phyloP scores from a whole-genome alignment of 176 grass and related monocot genomes.

The Otatea glauca region DNA sequence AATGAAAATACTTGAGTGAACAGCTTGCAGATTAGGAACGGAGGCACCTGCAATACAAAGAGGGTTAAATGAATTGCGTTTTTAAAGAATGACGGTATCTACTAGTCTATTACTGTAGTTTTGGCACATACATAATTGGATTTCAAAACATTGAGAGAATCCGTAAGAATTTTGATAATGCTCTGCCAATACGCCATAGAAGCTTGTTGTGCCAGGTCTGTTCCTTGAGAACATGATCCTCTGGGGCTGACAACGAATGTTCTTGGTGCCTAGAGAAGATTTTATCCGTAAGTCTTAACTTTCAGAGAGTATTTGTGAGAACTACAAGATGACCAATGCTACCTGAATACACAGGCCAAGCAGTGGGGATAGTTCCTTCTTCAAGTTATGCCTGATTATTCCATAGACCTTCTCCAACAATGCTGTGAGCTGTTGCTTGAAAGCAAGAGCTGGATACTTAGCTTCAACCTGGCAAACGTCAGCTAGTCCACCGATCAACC shows the following conservation, averaged over 20 bases:
- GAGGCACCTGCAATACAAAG: conserved; percentile 45
- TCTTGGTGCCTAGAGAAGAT: conserved; percentile 50
- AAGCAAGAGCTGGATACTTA: conserved; percentile 71
- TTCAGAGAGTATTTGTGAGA: neutral
- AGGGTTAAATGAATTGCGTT: neutral
- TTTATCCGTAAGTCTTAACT: neutral
- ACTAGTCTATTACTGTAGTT: neutral
- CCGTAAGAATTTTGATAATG: conserved; percentile 65
- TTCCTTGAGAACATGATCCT: conserved; percentile 55
- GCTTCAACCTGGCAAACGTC: conserved; percentile 69
- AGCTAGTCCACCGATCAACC: conserved; percentile 43
- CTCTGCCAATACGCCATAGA: conserved; percentile 70
- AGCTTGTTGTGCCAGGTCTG: conserved; percentile 55
- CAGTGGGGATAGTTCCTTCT: conserved; percentile 72
- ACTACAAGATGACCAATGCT: neutral
- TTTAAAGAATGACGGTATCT: neutral
- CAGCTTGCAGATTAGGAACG: conserved; percentile 65
- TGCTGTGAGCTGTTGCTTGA: conserved; percentile 74
- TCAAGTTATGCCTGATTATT: conserved; percentile 67
- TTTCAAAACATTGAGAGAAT: conserved; percentile 55
- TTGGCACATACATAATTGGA: conserved; percentile 51
- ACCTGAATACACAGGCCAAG: conserved; percentile 76
- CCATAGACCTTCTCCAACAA: conserved; percentile 80
- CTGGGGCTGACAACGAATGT: conserved; percentile 57
- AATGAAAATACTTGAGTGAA: conserved; percentile 73